These are phyloP conservation scores for Betula pendula DNA, from an alignment of 306 rosid genomes.

Conservation along the genomic window DNA sequence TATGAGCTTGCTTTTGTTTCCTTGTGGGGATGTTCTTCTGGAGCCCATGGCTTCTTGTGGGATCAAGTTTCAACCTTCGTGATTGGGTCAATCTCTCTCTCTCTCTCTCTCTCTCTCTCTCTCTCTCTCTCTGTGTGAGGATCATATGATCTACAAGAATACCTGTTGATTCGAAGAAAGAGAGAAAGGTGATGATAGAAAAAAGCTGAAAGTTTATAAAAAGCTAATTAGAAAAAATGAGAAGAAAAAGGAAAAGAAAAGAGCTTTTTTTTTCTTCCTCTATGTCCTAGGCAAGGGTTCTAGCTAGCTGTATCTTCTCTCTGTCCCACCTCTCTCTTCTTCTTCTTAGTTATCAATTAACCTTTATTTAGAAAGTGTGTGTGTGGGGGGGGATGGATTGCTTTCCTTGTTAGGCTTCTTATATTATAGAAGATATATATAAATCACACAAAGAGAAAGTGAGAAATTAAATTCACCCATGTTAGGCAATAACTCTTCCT, in stretches of 20 bases:
- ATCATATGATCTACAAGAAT: slow-evolving; percentile 50
- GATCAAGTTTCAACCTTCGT: slow-evolving; percentile 75
- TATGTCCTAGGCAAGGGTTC: slow-evolving; percentile 8
- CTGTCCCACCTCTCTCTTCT: slow-evolving; percentile 16
- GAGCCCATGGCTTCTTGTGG: slow-evolving; percentile 90
- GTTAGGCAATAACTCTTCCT: slow-evolving; percentile 66
- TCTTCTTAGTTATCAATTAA: slow-evolving; percentile 11
- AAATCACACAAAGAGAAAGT: neutral
- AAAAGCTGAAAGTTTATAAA: slow-evolving; percentile 59
- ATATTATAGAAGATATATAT: slow-evolving; percentile 2
- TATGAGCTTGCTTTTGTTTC: slow-evolving; percentile 68
- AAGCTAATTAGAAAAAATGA: slow-evolving; percentile 54
- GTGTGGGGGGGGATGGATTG: slow-evolving; percentile 5
- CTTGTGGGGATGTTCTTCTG: slow-evolving; percentile 70
- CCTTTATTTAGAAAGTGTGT: slow-evolving; percentile 12
- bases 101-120: slow-evolving; percentile 25
- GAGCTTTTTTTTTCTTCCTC: slow-evolving; percentile 32
- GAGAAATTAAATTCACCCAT: slow-evolving; percentile 30
- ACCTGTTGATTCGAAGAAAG: slow-evolving; percentile 42
- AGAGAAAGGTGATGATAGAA: slow-evolving; percentile 41
- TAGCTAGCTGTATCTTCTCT: slow-evolving; percentile 25
- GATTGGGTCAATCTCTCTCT: slow-evolving; percentile 57
- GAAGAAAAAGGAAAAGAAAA: slow-evolving; percentile 66
- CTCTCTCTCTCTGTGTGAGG: slow-evolving; percentile 31
- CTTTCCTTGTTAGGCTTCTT: slow-evolving; percentile 18